Evolutionary conservation across 2,329 filamentous ascomycete species (phyloP), one percentile per base, ranked within the genome.

Genomic region (Fusarium torreyae): DNA sequence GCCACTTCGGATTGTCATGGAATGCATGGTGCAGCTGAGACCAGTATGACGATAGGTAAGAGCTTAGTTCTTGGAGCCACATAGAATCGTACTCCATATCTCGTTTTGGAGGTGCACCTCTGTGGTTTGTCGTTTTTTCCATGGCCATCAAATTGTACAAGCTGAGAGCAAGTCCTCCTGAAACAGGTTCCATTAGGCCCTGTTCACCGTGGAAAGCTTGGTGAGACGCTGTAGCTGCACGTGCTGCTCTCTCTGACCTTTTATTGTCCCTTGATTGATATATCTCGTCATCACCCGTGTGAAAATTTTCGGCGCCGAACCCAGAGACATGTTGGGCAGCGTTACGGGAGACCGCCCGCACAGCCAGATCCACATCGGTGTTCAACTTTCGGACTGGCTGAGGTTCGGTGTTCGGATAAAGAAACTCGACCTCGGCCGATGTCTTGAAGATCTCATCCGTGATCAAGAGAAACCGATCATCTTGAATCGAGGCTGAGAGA

Each of bases 401-500:
- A 9, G 31, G 20, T 6, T 48, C 39, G 13, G n/a, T 5, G 10
- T 61, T 33, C 0, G 56, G 17, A 20, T 60, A 67, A 45, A 72
- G 57, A 13, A 69, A 68, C 2, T 31, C 45, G 15, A 72, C 42
- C 4, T 61, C 56, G 5, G 15, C 9, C 17, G 34, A 54, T 17
- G 48, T 28, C 9, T 43, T 24, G 5, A 64, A 24, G 38, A 62
- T 63, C 7, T 57, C 49, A 2, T 45, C 17, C 2, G 51, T 54
- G 15, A 51, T 46, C 10, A 51, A 62, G 40, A 75, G 76, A 42
- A 87, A 86, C 1, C 71, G 69, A 1, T 78, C 77, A 58, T 87
- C 80, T 57, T 88, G 86, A 0, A 83, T 73, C 3, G 85, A 88
- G 72, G 1, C 54, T 15, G 0, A 60, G 1, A 0, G 22, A 4